Evolutionary conservation across 306 rosid genomes (phyloP), one percentile per base, ranked within the genome.

Genomic region (Lotus japonicus): DNA sequence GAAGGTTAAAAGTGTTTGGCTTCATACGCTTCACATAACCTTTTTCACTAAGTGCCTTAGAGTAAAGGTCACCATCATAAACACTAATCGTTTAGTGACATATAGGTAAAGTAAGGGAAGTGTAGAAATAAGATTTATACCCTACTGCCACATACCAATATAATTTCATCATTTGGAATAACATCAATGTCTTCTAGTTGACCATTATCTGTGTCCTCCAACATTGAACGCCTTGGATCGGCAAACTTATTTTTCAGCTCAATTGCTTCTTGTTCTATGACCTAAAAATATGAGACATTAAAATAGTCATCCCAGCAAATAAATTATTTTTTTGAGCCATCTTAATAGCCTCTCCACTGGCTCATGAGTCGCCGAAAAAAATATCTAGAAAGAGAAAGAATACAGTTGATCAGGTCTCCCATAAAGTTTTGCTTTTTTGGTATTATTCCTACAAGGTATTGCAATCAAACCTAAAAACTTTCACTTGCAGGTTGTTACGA

Each of bases 11-110:
- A 66, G 95, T 94, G 75, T 51, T 75, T 21, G 97, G 97, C 80
- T 85, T 94, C 99, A 94, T 94, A 71, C 97, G 85, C 82, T 94
- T 94, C 71, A 90, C 83, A 82, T 94, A 94, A 44, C 99, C 97
- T 66, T 94, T 94, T 80, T 90, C 99, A 76, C 99, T 94, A 52
- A 94, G 45, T 23, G 92, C 90, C 99, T 94, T 82, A 76, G 78
- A 73, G 52, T 46, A 35, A 73, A 73, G 66, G 38, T 58, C 42
- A 65, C 38, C 38, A 42, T 13, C 64, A 80, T 38, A 23, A 71
- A 16, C 68, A 13, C 18, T 10, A 79, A 76, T 35, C 17, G 13
- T 11, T 31, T 11, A 16, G 65, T 57, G 14, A 58, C 28, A 62
- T 13, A 44, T 9, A n/a, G 66, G 66, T 52, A 12, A 16, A 43